Evolutionary conservation across 2,329 filamentous ascomycete species (phyloP).

Genomic region (Aspergillus carbonarius): DNA sequence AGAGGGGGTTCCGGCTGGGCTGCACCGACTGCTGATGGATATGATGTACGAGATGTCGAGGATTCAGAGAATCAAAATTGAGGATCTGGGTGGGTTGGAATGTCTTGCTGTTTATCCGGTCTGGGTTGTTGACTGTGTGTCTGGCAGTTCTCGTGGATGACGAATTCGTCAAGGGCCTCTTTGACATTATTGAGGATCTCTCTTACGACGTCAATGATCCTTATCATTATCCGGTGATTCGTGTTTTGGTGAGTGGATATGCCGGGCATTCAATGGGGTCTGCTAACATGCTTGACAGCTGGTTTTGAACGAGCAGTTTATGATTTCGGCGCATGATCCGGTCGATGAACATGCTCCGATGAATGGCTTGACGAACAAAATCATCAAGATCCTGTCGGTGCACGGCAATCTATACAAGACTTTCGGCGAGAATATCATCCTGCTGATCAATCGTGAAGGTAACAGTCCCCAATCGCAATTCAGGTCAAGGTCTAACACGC

Average conservation of each 20-base stretch:
- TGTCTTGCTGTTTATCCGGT: neutral
- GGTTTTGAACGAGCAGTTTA: constrained; percentile 97
- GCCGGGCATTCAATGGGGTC: constrained; percentile 5
- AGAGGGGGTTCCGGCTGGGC: constrained; percentile 46
- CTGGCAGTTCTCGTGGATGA: constrained; percentile 62
- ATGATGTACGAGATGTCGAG: constrained; percentile 95
- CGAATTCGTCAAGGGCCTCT: constrained; percentile 77
- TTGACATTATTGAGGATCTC: constrained; percentile 81
- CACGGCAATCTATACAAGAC: constrained; percentile 82
- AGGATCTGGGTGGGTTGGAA: constrained; percentile 68
- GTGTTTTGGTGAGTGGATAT: constrained; percentile 69
- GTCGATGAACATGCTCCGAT: constrained; percentile 40
- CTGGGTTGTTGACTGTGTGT: neutral
- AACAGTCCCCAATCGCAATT: neutral
- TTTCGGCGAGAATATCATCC: constrained; percentile 95
- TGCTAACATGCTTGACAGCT: constrained; percentile 56
- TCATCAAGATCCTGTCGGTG: constrained; percentile 84
- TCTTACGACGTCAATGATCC: constrained; percentile 87
- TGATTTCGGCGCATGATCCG: constrained; percentile 69
- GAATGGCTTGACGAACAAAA: constrained; percentile 76
- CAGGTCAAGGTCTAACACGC: constrained; percentile 15
- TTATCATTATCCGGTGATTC: constrained; percentile 93
- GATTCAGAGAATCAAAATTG: constrained; percentile 74
- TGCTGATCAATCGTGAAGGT: constrained; percentile 88
- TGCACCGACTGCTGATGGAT: constrained; percentile 81